Evolutionary conservation across 352 stramenopile genomes (phyloP).

Genomic region (Globisporangium canariense): DNA sequence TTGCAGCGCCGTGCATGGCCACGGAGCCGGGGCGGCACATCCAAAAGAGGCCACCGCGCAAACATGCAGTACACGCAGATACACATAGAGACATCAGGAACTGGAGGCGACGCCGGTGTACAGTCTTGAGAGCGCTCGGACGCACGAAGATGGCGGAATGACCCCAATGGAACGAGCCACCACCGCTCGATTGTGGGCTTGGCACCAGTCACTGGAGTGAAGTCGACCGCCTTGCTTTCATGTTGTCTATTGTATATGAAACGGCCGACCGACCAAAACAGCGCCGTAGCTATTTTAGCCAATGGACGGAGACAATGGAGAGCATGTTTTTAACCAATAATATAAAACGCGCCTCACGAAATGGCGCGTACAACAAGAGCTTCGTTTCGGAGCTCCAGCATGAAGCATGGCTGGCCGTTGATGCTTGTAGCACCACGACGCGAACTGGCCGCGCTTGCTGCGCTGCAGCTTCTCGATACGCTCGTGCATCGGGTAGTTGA

Average conservation of each 20-base stretch:
- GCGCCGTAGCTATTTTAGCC: not conserved
- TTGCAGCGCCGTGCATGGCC: slow-evolving; percentile 20
- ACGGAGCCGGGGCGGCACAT: slow-evolving; percentile 13
- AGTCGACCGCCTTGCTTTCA: not conserved
- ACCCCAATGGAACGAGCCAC: not conserved
- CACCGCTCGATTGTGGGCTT: not conserved
- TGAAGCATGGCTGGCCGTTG: not conserved
- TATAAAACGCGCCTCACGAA: not conserved
- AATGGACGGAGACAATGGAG: not conserved
- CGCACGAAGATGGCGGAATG: not conserved
- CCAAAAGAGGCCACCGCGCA: slow-evolving; percentile 7
- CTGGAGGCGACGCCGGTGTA: not conserved
- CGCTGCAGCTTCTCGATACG: slow-evolving; percentile 23
- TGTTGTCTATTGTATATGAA: not conserved
- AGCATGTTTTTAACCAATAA: not conserved
- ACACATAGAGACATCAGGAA: not conserved
- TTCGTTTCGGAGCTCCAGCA: too few species aligned
- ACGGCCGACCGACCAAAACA: not conserved
- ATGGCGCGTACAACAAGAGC: too few species aligned
- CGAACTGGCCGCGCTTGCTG: slow-evolving; percentile 37
- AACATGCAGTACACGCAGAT: slow-evolving; percentile 2
- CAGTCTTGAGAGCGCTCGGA: not conserved
- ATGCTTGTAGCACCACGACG: slow-evolving; percentile 11
- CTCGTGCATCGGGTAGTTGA: slow-evolving; percentile 19
- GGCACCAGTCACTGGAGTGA: slow-evolving; percentile 9